Percentiles rank a stretch among this genome's conserved stretches.
Evolutionary conservation across 257 asterid species (phyloP).

Genomic region (Plantago elongata): DNA sequence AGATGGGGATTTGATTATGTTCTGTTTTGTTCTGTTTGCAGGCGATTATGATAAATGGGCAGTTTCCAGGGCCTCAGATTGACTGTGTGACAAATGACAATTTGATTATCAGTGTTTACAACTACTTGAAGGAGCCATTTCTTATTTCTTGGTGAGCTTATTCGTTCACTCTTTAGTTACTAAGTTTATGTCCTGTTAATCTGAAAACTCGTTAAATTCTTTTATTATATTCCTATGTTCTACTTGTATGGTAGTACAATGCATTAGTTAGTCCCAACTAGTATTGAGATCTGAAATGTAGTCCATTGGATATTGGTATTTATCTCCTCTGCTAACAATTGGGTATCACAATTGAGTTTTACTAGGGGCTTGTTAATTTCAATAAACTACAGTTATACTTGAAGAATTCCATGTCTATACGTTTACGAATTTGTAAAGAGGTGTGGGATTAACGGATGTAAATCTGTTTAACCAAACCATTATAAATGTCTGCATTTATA

Average conservation of each 20-base stretch:
- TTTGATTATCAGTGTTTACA: slow-evolving; percentile 79
- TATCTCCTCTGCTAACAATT: too few species aligned
- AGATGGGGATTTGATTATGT: slow-evolving; percentile 11
- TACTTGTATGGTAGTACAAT: neutral
- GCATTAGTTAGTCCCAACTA: neutral
- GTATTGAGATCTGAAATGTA: neutral
- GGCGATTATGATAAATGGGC: slow-evolving; percentile 93
- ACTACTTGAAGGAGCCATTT: slow-evolving; percentile 89
- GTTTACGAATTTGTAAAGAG: too few species aligned
- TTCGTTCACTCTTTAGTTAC: too few species aligned
- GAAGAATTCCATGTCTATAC: too few species aligned
- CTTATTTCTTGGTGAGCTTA: slow-evolving; percentile 88
- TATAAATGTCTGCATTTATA: too few species aligned
- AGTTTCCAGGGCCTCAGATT: slow-evolving; percentile 96
- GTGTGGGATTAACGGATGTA: too few species aligned
- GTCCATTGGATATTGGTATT: neutral
- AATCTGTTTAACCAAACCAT: too few species aligned
- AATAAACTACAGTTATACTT: too few species aligned
- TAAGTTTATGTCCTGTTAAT: too few species aligned
- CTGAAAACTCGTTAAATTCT: too few species aligned
- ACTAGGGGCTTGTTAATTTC: too few species aligned
- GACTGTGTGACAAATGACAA: slow-evolving; percentile 92
- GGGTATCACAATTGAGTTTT: too few species aligned
- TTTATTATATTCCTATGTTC: neutral
- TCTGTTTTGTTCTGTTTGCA: slow-evolving; percentile 28